Evolutionary conservation across 352 stramenopile genomes (phyloP), one percentile per base, ranked within the genome.

Genomic region (Globisporangium emineosum): DNA sequence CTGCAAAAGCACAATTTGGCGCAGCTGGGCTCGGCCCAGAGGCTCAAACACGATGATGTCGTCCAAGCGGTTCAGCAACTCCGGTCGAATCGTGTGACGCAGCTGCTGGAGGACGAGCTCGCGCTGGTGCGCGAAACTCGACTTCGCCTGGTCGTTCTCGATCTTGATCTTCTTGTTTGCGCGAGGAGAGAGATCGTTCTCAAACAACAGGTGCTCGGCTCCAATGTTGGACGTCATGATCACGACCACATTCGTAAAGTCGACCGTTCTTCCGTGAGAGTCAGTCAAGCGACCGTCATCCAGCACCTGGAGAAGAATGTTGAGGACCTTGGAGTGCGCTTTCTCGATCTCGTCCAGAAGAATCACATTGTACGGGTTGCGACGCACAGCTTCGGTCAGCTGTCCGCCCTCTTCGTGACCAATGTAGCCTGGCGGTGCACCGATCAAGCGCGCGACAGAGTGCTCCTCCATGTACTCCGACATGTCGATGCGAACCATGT

Each of bases 261-360:
- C 95, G 5, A 99, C 92, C n/a, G 93, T 98, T 23, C 93, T 77
- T 57, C 96, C 97, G 68, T 98, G 91, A 32, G 81, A 94, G 71
- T 99, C 98, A 6, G 97, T 99, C 47, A 99, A 69, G 6, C 97
- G 90, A 17, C 98, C 98, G 73, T 99, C 97, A 69, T 99, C 97
- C 2, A 99, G 76, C 9, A 99, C 75, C 78, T 99, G 97, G 8
- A 99, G 73, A 45, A 99, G 66, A 63, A 99, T 81, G 57, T 98
- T 99, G 40, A 99, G 82, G 40, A 99, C 95, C 62, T 98, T 92
- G 9, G 76, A 77, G 69, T 99, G 96, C 6, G 97, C 97, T 72
- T 99, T 99, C 76, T 99, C 97, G 35, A 99, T 96, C 69, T 99
- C 97, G 68, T 99, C 97, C 62, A 99, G 86, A 35, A 99, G 76